A percentile compares a stretch with the other conserved stretches of the same genome.
Conservation (phyloP, 805 yeast genomes). For the Pichia thaimueangensis region DNA sequence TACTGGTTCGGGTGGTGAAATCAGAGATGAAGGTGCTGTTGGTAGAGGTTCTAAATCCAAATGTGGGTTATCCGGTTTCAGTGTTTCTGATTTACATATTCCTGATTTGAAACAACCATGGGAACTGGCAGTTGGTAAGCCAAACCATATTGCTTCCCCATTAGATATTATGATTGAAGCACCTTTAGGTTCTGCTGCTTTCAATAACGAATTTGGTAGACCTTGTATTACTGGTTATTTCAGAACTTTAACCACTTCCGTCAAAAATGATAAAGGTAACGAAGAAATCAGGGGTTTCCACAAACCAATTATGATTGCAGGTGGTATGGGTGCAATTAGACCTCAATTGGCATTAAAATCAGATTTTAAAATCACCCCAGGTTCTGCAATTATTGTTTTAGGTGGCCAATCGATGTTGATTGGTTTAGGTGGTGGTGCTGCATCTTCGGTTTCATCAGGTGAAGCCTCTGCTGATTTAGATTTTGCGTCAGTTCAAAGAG, state of each 20-base stretch:
- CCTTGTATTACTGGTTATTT: constrained; percentile 96
- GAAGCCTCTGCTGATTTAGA: constrained; percentile 95
- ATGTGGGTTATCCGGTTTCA: constrained; percentile 91
- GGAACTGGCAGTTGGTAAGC: constrained; percentile 89
- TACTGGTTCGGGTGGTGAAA: constrained; percentile 99
- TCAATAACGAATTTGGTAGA: constrained; percentile 97
- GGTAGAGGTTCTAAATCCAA: constrained; percentile 97
- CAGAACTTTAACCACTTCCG: constrained; percentile 85
- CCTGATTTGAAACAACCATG: constrained; percentile 89
- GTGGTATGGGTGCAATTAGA: constrained; percentile 96
- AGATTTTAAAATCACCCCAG: constrained; percentile 82
- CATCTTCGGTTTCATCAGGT: constrained; percentile 93
- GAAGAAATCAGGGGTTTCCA: constrained; percentile 91
- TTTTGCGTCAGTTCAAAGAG: constrained; percentile 98
- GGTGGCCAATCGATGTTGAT: constrained; percentile 98
- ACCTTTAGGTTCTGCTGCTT: constrained; percentile 96
- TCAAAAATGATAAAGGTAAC: constrained; percentile 53
- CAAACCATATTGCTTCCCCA: constrained; percentile 86
- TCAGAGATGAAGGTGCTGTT: constrained; percentile 99
- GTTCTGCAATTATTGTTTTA: constrained; percentile 82
- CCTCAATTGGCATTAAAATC: constrained; percentile 83
- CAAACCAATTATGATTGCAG: constrained; percentile 98
- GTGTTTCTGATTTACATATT: constrained; percentile 84
- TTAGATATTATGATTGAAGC: constrained; percentile 95
- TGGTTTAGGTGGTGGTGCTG: constrained; percentile 99